Base-by-base conservation (phyloP, 108 stramenopile species). In the Skeletonema costatum region DNA sequence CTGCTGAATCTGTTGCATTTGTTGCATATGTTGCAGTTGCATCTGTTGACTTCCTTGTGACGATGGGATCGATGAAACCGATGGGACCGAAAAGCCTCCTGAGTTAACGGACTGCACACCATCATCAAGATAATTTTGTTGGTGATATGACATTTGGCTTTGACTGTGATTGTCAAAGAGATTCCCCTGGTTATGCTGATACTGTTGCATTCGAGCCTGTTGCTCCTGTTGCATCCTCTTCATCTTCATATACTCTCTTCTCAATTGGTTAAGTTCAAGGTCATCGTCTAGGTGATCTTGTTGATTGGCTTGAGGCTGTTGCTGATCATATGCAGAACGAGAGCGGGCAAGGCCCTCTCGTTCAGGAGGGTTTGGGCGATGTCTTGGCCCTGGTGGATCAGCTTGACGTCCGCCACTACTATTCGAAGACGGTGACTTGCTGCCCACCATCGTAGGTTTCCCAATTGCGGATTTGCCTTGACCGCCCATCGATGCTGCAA, bases 171-270 rank as follows among this genome's bases (percentile, higher is more conserved):
- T 51, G 50, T 51, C 2, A 1, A 51, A n/a, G 19, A 19, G 19
- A 19, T 19, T 51, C 50, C 50, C 50, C 59, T 70, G 75, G 32
- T 17, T 58, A 5, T 32, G 42, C 42, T 56, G 71, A 16, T 60
- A 14, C 64, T 75, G 77, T 59, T 65, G 73, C 25, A 63, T 63
- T 17, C 62, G 62, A 5, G 16, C 19, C 25, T 63, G 62, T 29
- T 70, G 59, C 30, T 41, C 58, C 50, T 72, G 71, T 44, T 73
- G 50, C 33, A 74, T 73, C 13, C 71, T 30, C 72, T 74, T 64
- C 64, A 63, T 64, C 44, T 59, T 12, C 31, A 64, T 50, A 41
- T 67, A 78, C 32, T 78, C 71, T 33, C 46, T 50, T 62, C 65
- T 66, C 66, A 74, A 51, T 19, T 64, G 44, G 4, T 60, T 42